Percentiles rank a stretch among this genome's conserved stretches.
Evolutionary conservation across 352 stramenopile genomes (phyloP).

Genomic region (Globisporangium spinosum): DNA sequence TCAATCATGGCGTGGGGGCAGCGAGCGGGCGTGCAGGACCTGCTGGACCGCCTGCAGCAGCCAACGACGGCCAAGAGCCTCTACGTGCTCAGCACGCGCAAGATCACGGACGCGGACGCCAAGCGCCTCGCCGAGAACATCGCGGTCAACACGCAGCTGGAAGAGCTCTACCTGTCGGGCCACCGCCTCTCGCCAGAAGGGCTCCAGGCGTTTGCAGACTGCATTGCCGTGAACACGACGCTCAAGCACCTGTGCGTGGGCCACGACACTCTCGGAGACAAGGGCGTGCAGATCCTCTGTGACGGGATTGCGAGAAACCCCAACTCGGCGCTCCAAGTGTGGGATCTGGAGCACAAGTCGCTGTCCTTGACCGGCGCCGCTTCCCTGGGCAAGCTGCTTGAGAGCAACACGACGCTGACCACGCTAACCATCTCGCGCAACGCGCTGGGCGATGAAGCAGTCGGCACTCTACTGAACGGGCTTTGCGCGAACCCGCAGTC

Average conservation of each 20-base stretch:
- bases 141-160: conserved; percentile 47
- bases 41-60: conserved; percentile 62
- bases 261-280: conserved; percentile 53
- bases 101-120: conserved; percentile 52
- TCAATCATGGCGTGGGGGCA: conserved; percentile 72
- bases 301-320: conserved; percentile 49
- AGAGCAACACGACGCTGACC: conserved; percentile 35
- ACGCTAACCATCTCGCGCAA: conserved; percentile 68
- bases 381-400: conserved; percentile 52
- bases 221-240: conserved; percentile 58
- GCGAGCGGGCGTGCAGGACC: conserved; percentile 64
- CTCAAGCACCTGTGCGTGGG: conserved; percentile 68
- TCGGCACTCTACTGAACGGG: conserved; percentile 35
- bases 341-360: conserved; percentile 76
- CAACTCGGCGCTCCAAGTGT: conserved; percentile 44
- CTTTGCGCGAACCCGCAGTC: conserved; percentile 34
- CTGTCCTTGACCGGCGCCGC: conserved; percentile 38
- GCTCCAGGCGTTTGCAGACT: conserved; percentile 57
- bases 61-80: conserved; percentile 58
- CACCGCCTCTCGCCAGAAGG: conserved; percentile 45
- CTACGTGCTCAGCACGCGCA: conserved; percentile 72
- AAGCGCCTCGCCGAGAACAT: conserved; percentile 50
- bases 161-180: conserved; percentile 77
- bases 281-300: conserved; percentile 40
- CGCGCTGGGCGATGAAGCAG: conserved; percentile 38